A percentile compares a stretch with the other conserved stretches of the same genome.
phyloP scores from a whole-genome alignment of 768 basidiomycete species.

The Pholiota microspora region DNA sequence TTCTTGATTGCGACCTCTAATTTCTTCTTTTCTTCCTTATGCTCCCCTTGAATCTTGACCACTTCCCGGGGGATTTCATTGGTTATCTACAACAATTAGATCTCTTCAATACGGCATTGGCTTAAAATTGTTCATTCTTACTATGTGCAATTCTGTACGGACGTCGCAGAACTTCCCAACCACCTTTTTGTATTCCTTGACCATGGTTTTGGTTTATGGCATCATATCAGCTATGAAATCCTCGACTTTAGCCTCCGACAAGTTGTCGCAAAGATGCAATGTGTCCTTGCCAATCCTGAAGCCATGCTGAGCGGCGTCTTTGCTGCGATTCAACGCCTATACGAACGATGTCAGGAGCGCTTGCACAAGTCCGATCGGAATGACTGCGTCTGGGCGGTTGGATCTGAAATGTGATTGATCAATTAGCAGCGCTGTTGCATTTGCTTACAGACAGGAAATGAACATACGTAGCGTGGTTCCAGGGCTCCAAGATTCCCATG shows the following conservation, averaged over 20 bases:
- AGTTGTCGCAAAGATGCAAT: conserved; percentile 1
- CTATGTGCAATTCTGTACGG: not conserved
- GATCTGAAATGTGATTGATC: not conserved
- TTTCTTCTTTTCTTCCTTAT: not conserved
- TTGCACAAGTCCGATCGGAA: not conserved
- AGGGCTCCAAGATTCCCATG: conserved; percentile 8
- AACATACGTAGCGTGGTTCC: conserved; percentile 7
- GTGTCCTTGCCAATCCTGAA: conserved; percentile 5
- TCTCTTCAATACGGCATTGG: not conserved
- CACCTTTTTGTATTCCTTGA: not conserved
- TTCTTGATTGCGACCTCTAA: not conserved
- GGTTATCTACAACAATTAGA: not conserved
- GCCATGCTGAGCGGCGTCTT: conserved; percentile 7
- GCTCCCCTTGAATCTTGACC: conserved; percentile 2
- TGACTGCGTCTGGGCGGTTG: not conserved
- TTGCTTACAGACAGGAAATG: not conserved
- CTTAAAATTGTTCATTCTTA: not conserved
- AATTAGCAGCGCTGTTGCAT: not conserved
- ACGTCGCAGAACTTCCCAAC: not conserved
- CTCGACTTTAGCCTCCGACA: not conserved
- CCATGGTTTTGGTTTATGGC: not conserved
- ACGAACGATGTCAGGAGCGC: not conserved
- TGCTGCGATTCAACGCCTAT: not conserved
- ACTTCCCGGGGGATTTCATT: conserved; percentile 1
- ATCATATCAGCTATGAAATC: not conserved